Evolutionary conservation across 306 rosid genomes (phyloP).

Genomic region (Citrullus amarus): DNA sequence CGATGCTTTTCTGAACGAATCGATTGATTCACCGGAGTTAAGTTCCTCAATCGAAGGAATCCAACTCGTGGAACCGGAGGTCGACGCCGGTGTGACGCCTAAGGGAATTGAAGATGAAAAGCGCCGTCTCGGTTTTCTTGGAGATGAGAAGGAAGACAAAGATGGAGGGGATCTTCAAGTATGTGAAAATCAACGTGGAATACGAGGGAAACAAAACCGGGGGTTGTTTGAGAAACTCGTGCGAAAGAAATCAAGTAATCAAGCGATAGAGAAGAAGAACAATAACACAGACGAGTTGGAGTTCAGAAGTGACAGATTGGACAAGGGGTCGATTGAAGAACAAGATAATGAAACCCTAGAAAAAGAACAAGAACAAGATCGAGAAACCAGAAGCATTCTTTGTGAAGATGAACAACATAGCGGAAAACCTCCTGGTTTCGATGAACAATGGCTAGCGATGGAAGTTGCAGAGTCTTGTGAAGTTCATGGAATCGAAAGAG

Average conservation of each 20-base stretch:
- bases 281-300: neutral
- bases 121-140: slow-evolving; percentile 8
- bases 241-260: neutral
- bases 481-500: neutral
- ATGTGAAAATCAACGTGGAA: neutral
- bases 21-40: neutral
- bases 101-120: slow-evolving; percentile 7
- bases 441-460: neutral
- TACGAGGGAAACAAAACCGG: neutral
- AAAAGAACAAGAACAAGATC: neutral
- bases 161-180: neutral
- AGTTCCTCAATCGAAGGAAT: slow-evolving; percentile 19
- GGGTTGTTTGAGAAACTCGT: neutral
- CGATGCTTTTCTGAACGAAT: neutral
- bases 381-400: neutral
- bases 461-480: neutral
- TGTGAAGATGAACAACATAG: neutral
- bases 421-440: neutral
- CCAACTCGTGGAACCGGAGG: slow-evolving; percentile 21
- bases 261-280: neutral
- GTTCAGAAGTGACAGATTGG: neutral
- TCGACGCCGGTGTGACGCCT: neutral
- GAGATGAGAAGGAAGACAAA: neutral
- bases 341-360: slow-evolving; percentile 7
- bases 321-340: neutral